phyloP scores from a whole-genome alignment of 2,329 filamentous ascomycete genomes.

The Colletotrichum sp. region DNA sequence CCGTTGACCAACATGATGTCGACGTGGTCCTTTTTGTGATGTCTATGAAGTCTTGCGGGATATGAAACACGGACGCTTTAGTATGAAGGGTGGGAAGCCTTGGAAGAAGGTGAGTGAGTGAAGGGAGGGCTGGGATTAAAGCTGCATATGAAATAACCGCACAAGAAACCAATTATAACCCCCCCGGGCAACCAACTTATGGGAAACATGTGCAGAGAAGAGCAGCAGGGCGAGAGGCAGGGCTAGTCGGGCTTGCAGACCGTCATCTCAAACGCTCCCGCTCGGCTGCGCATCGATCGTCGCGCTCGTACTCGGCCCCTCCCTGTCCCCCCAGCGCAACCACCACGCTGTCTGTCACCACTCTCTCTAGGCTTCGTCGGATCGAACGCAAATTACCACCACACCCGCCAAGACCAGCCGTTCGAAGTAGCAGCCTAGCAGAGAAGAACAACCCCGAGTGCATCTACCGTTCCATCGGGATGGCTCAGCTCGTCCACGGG shows the following conservation, averaged over 20 bases:
- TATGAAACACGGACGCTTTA: neutral
- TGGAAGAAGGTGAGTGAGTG: neutral
- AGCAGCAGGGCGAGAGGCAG: neutral
- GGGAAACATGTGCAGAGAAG: neutral
- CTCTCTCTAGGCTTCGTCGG: neutral
- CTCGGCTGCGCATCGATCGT: constrained; percentile 1
- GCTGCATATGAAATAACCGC: neutral
- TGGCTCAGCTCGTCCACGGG: neutral
- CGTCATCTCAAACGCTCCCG: constrained; percentile 11
- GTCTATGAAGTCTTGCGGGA: neutral
- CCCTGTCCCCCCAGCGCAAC: neutral
- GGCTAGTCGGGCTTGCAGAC: neutral
- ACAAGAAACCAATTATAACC: neutral
- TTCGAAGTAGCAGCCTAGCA: neutral
- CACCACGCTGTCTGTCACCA: neutral
- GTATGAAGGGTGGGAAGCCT: neutral
- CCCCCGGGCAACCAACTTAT: neutral
- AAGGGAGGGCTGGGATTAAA: neutral
- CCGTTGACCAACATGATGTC: constrained; percentile 1
- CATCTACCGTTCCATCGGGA: neutral
- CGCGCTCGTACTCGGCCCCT: constrained; percentile 6
- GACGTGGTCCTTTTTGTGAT: neutral
- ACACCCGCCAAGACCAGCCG: neutral
- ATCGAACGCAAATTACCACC: neutral
- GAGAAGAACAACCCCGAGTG: neutral